These are phyloP conservation scores for Thuja plicata DNA, from an alignment of 83 land plant species.

Conservation along the genomic window DNA sequence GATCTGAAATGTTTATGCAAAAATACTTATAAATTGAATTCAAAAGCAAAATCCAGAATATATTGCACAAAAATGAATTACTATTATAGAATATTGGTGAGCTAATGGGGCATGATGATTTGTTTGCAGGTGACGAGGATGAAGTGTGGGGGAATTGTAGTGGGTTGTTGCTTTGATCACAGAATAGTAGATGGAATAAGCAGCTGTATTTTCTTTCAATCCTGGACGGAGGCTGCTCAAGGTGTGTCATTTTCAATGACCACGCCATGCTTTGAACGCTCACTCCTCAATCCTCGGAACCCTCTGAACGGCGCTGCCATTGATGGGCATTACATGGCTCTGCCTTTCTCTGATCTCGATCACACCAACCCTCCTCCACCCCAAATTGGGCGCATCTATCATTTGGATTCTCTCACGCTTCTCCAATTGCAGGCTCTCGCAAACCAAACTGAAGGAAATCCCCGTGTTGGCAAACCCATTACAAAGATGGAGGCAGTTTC, in stretches of 20 bases:
- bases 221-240: constrained; percentile 31
- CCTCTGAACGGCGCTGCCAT: constrained; percentile 16
- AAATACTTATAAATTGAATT: no score
- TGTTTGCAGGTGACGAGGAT: constrained; percentile 35
- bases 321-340: constrained; percentile 21
- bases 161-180: constrained; percentile 49
- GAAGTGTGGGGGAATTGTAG: constrained; percentile 46
- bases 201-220: constrained; percentile 40
- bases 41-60: no score
- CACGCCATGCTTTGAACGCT: constrained; percentile 34
- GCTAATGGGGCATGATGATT: not conserved
- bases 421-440: constrained; percentile 15
- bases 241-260: not conserved
- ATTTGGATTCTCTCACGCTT: constrained; percentile 28
- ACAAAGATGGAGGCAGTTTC: constrained; percentile 41
- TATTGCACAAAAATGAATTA: no score
- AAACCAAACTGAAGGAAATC: not conserved
- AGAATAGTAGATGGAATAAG: constrained; percentile 48
- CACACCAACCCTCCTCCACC: not conserved
- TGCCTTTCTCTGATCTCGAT: constrained; percentile 19
- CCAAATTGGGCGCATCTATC: constrained; percentile 31
- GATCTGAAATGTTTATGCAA: no score
- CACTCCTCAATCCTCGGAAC: constrained; percentile 35
- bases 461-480: not conserved
- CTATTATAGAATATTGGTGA: no score